Evolutionary conservation across 208 protist species (phyloP), one percentile per base, ranked within the genome.

Genomic region (Sergeia podlipaevii): DNA sequence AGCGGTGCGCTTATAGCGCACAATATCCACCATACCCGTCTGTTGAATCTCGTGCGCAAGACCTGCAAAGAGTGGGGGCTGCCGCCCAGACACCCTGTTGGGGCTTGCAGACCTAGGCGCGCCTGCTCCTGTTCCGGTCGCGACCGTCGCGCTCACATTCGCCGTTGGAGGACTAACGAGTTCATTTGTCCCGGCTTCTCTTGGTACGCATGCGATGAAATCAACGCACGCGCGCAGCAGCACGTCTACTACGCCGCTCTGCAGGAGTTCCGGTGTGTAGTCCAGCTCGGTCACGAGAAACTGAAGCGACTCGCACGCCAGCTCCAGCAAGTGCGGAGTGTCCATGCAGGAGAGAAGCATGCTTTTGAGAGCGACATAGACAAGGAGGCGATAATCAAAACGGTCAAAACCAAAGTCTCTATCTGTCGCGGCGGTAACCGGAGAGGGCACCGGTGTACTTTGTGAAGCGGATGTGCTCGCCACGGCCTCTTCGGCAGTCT

Each of bases 361-460:
- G 17, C 83, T 71, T 37, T 75, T 77, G 23, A 89, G 60, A 2
- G 58, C 52, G 24, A 91, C 60, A 58, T 82, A 80, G n/a, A 80
- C 50, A 18, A 93, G 61, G 7, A 89, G 61, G 48, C 64, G 76
- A 66, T 93, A 93, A 53, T 93, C 85, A 21, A 77, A 59, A 17
- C 60, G 58, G 52, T 83, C 75, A 26, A 70, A 47, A 49, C 15
- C 32, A 21, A 21, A 27, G 32, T 28, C 24, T 13, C 21, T 15
- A 13, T 6, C 4, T 6, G 27, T 21, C 29, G 26, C 46, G 17
- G 46, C 24, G 7, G 24, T 48, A 11, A 3, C 20, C 10, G 18
- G 7, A n/a, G 43, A 23, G 11, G 20, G 11, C 34, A 38, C 34
- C 11, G 34, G 13, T n/a, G 5, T 41, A 21, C 60, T 42, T 62